Conservation (phyloP, 1,284 basidiomycete species). For the Rhodotorula mucilaginosa region DNA sequence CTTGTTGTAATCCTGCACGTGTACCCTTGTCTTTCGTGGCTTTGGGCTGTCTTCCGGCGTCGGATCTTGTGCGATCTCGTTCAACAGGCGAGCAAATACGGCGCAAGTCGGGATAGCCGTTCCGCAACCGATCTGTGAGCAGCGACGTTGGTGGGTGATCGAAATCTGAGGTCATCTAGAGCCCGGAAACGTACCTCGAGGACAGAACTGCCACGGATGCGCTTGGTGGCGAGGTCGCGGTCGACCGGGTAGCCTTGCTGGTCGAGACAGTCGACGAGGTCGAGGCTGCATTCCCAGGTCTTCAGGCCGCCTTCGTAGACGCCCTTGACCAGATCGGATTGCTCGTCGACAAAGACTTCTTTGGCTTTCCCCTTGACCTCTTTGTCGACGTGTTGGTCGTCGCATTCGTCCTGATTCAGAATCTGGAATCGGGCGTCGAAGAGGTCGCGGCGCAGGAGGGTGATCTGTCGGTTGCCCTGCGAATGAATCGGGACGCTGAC, state of each 20-base stretch:
- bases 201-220: conserved; percentile 55
- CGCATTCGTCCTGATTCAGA: conserved; percentile 57
- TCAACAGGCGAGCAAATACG: conserved; percentile 55
- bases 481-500: conserved; percentile 37
- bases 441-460: conserved; percentile 73
- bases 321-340: conserved; percentile 86
- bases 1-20: conserved; percentile 88
- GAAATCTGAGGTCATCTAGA: too few species aligned
- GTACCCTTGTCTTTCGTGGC: conserved; percentile 53
- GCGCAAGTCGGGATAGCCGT: conserved; percentile 81
- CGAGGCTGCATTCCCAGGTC: conserved; percentile 95
- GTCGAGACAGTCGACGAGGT: conserved; percentile 61
- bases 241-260: conserved; percentile 13
- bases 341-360: conserved; percentile 64
- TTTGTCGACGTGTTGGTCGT: conserved; percentile 42
- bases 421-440: conserved; percentile 93
- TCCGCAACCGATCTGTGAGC: conserved; percentile 78
- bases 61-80: conserved; percentile 26
- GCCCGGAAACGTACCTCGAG: conserved; percentile 59
- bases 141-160: background rate
- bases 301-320: conserved; percentile 95
- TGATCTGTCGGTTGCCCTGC: conserved; percentile 44
- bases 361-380: conserved; percentile 37
- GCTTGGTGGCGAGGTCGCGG: background rate
- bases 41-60: background rate